Evolutionary conservation across 2,329 filamentous ascomycete species (phyloP), one percentile per base, ranked within the genome.

Genomic region (Colletotrichum costaricense): DNA sequence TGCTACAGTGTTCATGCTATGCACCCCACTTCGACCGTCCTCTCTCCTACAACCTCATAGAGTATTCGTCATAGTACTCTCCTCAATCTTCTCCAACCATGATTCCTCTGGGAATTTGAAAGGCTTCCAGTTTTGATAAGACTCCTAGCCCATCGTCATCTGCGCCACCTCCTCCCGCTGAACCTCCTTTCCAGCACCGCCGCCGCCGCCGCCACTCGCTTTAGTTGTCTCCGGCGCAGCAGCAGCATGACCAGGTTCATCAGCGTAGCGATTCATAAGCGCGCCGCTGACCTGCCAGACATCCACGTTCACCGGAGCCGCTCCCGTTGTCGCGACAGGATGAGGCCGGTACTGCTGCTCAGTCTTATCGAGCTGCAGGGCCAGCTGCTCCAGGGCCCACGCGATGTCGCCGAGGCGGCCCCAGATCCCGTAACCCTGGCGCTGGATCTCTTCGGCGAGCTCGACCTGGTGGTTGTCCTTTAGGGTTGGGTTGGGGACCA

Each of bases 401-500:
- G 62, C 54, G 59, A 76, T 52, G 62, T 76, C 56, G 5, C 74
- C 74, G 38, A 75, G 75, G 30, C 58, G 67, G 58, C 71, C 71
- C 74, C 71, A 75, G n/a, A 95, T 87, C 3, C 94, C 91, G 82
- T 97, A 97, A 28, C 93, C 92, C 76, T 94, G 90, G 28, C 87
- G 84, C 38, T 93, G 90, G 69, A 98, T 88, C 76, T 94, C 92
- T 63, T 91, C 87, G 0, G 96, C 96, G 67, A 99, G 89, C 81
- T 98, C 95, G 24, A 91, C 89, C 82, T 99, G 97, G 80, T 99
- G 97, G 78, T 99, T 96, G 79, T 97, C 92, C 77, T 98, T 88
- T 0, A 99, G 88, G 7, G 87, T 86, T 2, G 91, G 88, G 81
- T 99, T 99, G 2, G 96, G 94, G 2, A 99, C 95, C 1, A 98